Percentiles rank a stretch among this genome's conserved stretches.
Conservation (phyloP, 192 early-diverging fungal species). For the Thoreauomyces humboldtii region DNA sequence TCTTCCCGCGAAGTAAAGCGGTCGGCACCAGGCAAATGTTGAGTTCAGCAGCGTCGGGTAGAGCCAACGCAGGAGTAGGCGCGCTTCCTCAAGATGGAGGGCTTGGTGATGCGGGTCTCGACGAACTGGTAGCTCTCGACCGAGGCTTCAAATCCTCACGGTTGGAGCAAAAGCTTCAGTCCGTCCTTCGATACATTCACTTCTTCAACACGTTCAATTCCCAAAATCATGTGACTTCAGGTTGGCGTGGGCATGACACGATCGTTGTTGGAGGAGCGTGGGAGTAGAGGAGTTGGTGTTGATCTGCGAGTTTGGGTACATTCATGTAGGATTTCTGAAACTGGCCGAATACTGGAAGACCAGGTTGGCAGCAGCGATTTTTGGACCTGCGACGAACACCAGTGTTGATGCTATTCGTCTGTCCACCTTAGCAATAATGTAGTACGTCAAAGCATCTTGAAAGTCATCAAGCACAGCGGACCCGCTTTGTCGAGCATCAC, state of each 20-base stretch:
- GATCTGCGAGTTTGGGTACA: too few species aligned
- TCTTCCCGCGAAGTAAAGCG: too few species aligned
- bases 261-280: too few species aligned
- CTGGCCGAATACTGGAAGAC: slow-evolving; percentile 28
- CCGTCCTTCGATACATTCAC: slow-evolving; percentile 5
- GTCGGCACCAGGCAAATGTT: too few species aligned
- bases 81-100: too few species aligned
- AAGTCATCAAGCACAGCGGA: slow-evolving; percentile 20
- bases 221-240: slow-evolving; percentile 5
- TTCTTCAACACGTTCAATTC: slow-evolving; percentile 15
- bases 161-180: slow-evolving; percentile 9
- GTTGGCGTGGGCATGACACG: background rate
- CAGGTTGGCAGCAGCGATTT: too few species aligned
- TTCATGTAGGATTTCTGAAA: slow-evolving; percentile 23
- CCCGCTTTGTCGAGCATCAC: background rate
- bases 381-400: too few species aligned
- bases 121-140: slow-evolving; percentile 28
- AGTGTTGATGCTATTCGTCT: too few species aligned
- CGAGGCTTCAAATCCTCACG: slow-evolving; percentile 3
- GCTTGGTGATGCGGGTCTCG: slow-evolving; percentile 6
- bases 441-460: slow-evolving; percentile 21
- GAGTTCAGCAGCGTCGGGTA: too few species aligned
- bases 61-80: too few species aligned
- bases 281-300: too few species aligned
- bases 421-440: slow-evolving; percentile 12